A percentile compares a stretch with the other conserved stretches of the same genome.
Evolutionary conservation across 768 basidiomycete species (phyloP).

Genomic region (Guyanaporus albipodus): DNA sequence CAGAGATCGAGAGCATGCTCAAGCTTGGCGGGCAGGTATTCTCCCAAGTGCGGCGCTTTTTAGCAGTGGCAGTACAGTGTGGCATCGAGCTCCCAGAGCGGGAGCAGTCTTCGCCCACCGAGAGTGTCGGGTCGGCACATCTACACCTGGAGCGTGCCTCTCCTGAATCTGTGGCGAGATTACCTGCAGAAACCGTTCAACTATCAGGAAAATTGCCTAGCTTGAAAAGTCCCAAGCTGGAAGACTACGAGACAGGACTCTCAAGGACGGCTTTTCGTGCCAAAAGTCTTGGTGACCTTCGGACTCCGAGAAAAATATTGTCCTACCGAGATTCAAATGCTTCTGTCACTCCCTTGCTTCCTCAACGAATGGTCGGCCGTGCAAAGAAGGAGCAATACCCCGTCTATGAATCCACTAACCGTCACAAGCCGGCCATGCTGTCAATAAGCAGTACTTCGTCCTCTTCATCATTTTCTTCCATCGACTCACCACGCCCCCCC

Average conservation of each 20-base stretch:
- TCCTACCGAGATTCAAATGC: slow-evolving; percentile 37
- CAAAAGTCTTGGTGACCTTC: slow-evolving; percentile 53
- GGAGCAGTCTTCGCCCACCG: slow-evolving; percentile 30
- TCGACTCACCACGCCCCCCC: slow-evolving; percentile 45
- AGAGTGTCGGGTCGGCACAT: slow-evolving; percentile 15
- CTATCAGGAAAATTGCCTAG: slow-evolving; percentile 19
- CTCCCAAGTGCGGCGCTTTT: slow-evolving; percentile 72
- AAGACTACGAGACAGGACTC: slow-evolving; percentile 20
- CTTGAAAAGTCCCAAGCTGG: slow-evolving; percentile 31
- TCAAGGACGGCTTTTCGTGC: slow-evolving; percentile 39
- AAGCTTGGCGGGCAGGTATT: slow-evolving; percentile 78
- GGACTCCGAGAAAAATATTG: slow-evolving; percentile 29
- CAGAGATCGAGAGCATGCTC: slow-evolving; percentile 75
- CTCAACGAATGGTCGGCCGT: slow-evolving; percentile 28
- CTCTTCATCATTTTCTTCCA: slow-evolving; percentile 63
- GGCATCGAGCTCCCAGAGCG: slow-evolving; percentile 64
- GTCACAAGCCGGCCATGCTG: slow-evolving; percentile 41
- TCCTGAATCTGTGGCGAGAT: slow-evolving; percentile 13
- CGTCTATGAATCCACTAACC: slow-evolving; percentile 34
- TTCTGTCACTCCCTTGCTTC: slow-evolving; percentile 33
- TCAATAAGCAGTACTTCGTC: slow-evolving; percentile 75
- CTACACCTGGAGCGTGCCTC: slow-evolving; percentile 14
- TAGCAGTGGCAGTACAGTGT: slow-evolving; percentile 72
- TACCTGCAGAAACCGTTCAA: slow-evolving; percentile 1
- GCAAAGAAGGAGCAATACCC: slow-evolving; percentile 40